phyloP scores from a whole-genome alignment of 352 stramenopile genomes.

The Elongisporangium prolatum region DNA sequence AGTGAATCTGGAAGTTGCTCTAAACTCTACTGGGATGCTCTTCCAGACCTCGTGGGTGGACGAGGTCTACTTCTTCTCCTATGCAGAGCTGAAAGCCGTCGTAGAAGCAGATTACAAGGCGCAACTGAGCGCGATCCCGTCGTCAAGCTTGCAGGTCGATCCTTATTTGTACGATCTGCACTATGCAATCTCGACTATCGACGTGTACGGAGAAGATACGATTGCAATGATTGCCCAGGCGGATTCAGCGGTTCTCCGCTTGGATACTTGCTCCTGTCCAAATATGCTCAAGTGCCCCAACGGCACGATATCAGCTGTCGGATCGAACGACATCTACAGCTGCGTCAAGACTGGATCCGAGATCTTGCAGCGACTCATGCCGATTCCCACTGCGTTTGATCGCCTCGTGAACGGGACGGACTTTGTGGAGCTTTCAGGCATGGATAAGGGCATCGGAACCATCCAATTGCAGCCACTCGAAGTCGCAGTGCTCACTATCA shows the following conservation, averaged over 20 bases:
- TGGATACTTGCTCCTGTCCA: conserved; percentile 93
- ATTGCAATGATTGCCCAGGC: conserved; percentile 47
- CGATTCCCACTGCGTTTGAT: conserved; percentile 58
- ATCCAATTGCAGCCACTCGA: conserved; percentile 87
- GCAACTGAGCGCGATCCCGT: conserved; percentile 27
- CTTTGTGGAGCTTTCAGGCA: conserved; percentile 74
- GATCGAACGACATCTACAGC: conserved; percentile 74
- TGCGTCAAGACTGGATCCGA: conserved; percentile 90
- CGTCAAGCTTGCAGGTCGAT: conserved; percentile 51
- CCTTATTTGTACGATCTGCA: conserved; percentile 92
- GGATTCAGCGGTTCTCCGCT: conserved; percentile 41
- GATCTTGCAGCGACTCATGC: conserved; percentile 83
- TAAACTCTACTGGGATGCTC: conserved; percentile 32
- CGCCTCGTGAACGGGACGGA: conserved; percentile 56
- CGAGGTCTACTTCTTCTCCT: conserved; percentile 58
- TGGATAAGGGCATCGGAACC: conserved; percentile 43
- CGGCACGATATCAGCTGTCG: conserved; percentile 72
- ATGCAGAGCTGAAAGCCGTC: conserved; percentile 58
- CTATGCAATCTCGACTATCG: conserved; percentile 80
- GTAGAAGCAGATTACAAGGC: conserved; percentile 38
- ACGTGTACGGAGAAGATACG: conserved; percentile 83
- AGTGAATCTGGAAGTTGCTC: conserved; percentile 20
- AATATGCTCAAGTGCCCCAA: conserved; percentile 94
- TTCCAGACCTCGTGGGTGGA: conserved; percentile 75
- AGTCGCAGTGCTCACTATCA: conserved; percentile 90